phyloP scores from a whole-genome alignment of 441 rosid species.

The Erysimum cheiri region DNA sequence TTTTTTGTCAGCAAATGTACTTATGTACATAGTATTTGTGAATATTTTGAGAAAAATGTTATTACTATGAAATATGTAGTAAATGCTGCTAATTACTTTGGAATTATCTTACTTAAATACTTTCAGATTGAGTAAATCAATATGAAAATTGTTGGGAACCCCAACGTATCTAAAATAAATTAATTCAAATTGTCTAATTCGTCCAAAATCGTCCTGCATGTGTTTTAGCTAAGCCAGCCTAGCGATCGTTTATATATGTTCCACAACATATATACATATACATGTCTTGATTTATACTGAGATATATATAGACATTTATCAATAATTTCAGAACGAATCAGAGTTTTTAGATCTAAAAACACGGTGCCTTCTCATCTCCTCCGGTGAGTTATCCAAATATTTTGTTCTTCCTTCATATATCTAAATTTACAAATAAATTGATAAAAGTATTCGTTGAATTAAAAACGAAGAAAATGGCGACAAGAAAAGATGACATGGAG shows the following conservation, averaged over 20 bases:
- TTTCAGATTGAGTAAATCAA: constrained; percentile 19
- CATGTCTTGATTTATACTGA: not conserved
- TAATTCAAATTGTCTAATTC: constrained; percentile 26
- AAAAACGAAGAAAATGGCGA: constrained; percentile 36
- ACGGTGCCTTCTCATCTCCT: constrained; percentile 25
- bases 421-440: not conserved
- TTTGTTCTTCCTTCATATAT: too few relatives aligned
- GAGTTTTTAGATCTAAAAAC: constrained; percentile 18
- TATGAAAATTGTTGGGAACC: not conserved
- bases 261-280: constrained; percentile 1
- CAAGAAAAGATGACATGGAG: constrained; percentile 21
- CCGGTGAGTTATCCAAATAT: constrained; percentile 30
- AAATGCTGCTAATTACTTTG: not conserved
- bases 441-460: constrained; percentile 19
- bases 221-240: constrained; percentile 29
- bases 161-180: constrained; percentile 14
- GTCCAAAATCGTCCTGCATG: constrained; percentile 31
- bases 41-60: not conserved
- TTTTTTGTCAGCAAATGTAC: too few relatives aligned
- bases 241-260: constrained; percentile 23
- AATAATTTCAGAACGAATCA: constrained; percentile 12
- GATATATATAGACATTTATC: constrained; percentile 17
- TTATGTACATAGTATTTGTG: not conserved
- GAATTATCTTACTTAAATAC: not conserved
- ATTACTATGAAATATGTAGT: not conserved